Evolutionary conservation across 2,329 filamentous ascomycete species (phyloP).

Genomic region (Hypoxylon sp.): DNA sequence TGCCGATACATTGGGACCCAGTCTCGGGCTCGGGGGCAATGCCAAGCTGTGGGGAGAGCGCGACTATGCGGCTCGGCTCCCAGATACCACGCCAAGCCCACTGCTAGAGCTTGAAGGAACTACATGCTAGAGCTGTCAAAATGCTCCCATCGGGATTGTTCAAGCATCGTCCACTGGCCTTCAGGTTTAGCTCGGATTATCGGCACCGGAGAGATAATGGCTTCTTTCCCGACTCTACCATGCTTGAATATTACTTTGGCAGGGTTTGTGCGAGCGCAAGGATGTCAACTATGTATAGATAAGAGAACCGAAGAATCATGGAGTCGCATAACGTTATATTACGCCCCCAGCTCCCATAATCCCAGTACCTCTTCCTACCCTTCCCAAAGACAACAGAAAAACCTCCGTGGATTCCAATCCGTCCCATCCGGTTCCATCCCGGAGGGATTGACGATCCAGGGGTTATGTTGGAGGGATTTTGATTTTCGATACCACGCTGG

Average conservation of each 20-base stretch:
- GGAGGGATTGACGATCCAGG: neutral
- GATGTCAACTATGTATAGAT: conserved; percentile 41
- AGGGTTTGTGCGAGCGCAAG: conserved; percentile 23
- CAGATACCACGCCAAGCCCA: conserved; percentile 26
- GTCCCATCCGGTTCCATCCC: neutral
- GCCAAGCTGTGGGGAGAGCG: conserved; percentile 32
- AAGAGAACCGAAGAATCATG: neutral
- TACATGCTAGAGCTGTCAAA: conserved; percentile 18
- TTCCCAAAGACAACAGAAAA: neutral
- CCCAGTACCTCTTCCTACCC: neutral
- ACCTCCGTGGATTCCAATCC: neutral
- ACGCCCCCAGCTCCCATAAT: neutral
- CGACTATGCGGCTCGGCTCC: conserved; percentile 35
- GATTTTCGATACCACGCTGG: neutral
- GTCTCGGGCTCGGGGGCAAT: neutral
- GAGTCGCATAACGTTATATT: neutral
- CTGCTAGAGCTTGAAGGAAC: conserved; percentile 39
- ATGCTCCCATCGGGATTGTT: neutral
- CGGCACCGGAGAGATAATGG: neutral
- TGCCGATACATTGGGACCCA: neutral
- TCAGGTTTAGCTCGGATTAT: neutral
- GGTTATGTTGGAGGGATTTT: neutral
- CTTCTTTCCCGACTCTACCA: neutral
- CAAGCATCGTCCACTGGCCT: neutral
- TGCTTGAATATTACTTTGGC: neutral